phyloP scores from a whole-genome alignment of 257 asterid species.

The Lycium barbarum region DNA sequence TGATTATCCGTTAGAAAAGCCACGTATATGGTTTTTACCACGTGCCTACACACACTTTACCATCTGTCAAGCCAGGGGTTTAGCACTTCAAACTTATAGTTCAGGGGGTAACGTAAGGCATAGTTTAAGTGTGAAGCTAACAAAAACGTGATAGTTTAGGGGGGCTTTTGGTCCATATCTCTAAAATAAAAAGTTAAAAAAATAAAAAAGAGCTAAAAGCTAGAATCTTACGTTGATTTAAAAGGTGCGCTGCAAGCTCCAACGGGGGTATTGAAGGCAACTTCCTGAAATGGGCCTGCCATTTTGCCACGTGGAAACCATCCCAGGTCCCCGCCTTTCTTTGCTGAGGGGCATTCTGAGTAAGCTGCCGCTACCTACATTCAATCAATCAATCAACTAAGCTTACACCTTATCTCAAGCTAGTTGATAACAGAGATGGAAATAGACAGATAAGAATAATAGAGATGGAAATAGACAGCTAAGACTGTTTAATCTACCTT shows the following conservation, averaged over 20 bases:
- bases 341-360: constrained; percentile 98
- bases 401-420: not conserved
- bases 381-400: not conserved
- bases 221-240: constrained; percentile 81
- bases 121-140: too few relatives aligned
- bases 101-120: too few relatives aligned
- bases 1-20: too few relatives aligned
- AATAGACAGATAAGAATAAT: too few relatives aligned
- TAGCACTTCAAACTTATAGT: too few relatives aligned
- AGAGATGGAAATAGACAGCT: not conserved
- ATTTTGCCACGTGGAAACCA: constrained; percentile 99
- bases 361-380: constrained; percentile 69
- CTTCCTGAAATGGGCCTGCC: constrained; percentile 99
- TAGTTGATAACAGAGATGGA: too few relatives aligned
- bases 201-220: constrained; percentile 27
- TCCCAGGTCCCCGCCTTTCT: constrained; percentile 98
- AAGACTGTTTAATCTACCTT: constrained; percentile 56
- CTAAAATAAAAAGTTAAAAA: not conserved
- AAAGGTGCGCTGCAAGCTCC: constrained; percentile 93
- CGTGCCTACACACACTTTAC: too few relatives aligned
- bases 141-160: too few relatives aligned
- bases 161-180: too few relatives aligned
- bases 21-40: too few relatives aligned
- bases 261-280: constrained; percentile 86
- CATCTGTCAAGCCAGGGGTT: too few relatives aligned